Base-by-base conservation (phyloP, 306 rosid species). In the Cucurbita pepo region DNA sequence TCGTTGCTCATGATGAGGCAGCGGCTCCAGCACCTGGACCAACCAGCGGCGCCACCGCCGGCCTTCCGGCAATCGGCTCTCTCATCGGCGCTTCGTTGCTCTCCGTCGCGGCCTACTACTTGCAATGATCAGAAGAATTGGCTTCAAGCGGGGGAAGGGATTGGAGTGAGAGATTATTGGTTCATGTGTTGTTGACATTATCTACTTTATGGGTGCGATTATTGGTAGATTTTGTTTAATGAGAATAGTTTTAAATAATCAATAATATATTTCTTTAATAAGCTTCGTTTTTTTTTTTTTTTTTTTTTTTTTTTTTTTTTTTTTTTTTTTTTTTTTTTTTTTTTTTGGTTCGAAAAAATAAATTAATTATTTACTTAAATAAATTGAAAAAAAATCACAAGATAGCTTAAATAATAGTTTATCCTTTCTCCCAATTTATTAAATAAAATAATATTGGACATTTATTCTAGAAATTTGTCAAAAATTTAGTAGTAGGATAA, bases 31-130 rank as follows among this genome's bases (percentile, higher is more conserved):
- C 77, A 47, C 83, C 82, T 0, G 82, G 63, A 34, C 83, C 74
- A 4, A 18, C 30, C 75, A 74, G 81, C 25, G 81, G 69, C 0
- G 79, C 79, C 40, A 56, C 65, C 0, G 63, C 66, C 21, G 16
- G 55, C 76, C 74, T 80, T 21, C 84, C 83, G 8, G 79, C 57
- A n/a, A 48, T 83, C 10, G 80, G 79, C 15, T 82, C 86, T 4
- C 34, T 85, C 56, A 53, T 85, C 34, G 86, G 86, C 12, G 82
- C 84, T 47, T 77, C 87, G 21, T 55, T 87, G 62, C 72, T 82
- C 69, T 84, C 91, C 55, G 60, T 85, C 41, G 72, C 81, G 16
- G 89, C 83, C 8, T 81, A 74, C 81, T 81, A 79, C 75, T 76
- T 87, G 83, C 77, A 86, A 6, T 79, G 18, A 63, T 59, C 22